Conservation (phyloP, 495 filamentous ascomycete species). For the Tuber magnatum region DNA sequence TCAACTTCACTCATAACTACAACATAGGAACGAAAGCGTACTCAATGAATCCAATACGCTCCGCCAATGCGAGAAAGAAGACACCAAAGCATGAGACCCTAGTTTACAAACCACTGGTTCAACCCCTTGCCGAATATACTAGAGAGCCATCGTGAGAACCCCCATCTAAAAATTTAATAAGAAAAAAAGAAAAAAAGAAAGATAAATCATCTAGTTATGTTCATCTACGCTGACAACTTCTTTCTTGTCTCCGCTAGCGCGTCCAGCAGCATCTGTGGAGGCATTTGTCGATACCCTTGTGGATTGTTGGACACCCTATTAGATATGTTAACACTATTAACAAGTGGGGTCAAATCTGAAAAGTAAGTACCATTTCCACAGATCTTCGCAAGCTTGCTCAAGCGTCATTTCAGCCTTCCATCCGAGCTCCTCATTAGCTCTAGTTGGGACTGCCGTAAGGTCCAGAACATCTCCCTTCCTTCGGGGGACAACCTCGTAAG, state of each 20-base stretch:
- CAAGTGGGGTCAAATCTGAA: conserved; percentile 38
- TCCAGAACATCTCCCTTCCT: conserved; percentile 87
- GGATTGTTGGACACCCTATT: conserved; percentile 73
- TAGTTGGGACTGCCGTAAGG: conserved; percentile 82
- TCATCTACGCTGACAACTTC: not conserved
- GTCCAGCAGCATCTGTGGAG: conserved; percentile 74
- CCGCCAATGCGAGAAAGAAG: conserved; percentile 4
- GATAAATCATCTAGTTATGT: not conserved
- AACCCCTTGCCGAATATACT: not conserved
- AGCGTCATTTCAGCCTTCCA: conserved; percentile 90
- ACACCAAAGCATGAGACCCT: not conserved
- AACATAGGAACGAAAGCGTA: not conserved
- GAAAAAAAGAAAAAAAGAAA: not conserved
- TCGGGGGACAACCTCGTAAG: conserved; percentile 77
- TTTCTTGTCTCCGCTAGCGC: conserved; percentile 54
- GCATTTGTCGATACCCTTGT: conserved; percentile 82
- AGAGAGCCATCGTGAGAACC: not conserved
- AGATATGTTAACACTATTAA: conserved; percentile 4
- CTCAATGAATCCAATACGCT: not conserved
- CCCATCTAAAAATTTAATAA: not conserved
- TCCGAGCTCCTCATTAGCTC: conserved; percentile 76
- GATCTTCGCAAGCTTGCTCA: conserved; percentile 84
- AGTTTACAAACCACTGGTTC: not conserved
- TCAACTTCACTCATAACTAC: not conserved
- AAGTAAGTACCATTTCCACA: conserved; percentile 72